A percentile compares a stretch with the other conserved stretches of the same genome.
Conservation (phyloP, 2,329 filamentous ascomycete genomes). For the Nakataea oryzae region DNA sequence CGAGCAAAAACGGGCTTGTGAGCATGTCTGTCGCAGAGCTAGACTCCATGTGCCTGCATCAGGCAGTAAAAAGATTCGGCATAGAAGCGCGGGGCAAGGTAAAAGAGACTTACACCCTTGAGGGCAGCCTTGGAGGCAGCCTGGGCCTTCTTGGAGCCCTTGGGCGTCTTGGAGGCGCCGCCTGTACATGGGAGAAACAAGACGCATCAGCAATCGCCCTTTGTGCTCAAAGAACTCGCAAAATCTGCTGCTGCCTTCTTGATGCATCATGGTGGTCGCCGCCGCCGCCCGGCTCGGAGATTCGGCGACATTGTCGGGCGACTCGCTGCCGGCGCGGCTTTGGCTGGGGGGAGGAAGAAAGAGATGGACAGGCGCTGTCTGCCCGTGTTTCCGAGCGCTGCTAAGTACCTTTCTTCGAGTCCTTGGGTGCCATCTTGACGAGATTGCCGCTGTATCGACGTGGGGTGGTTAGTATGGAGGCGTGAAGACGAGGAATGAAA, state of each 20-base stretch:
- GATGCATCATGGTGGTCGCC: conserved; percentile 32
- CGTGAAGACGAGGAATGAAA: background rate
- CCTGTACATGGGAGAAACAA: conserved; percentile 34
- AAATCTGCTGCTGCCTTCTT: conserved; percentile 60
- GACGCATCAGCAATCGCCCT: conserved; percentile 65
- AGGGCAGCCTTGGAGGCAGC: conserved; percentile 91
- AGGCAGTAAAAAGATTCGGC: background rate
- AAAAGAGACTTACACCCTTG: conserved; percentile 68
- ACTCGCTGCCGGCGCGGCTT: background rate
- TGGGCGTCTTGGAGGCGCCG: conserved; percentile 38
- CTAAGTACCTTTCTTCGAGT: conserved; percentile 27
- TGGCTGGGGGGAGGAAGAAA: background rate
- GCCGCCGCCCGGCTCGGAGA: background rate
- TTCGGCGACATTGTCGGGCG: conserved; percentile 1
- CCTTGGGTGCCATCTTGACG: conserved; percentile 27
- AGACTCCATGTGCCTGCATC: background rate
- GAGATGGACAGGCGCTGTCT: background rate
- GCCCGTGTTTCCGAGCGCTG: conserved; percentile 2
- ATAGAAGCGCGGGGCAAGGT: conserved; percentile 2
- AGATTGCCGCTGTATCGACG: conserved; percentile 9
- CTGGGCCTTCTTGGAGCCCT: conserved; percentile 76
- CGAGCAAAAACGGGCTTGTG: background rate
- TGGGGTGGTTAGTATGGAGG: background rate
- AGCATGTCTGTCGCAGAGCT: background rate
- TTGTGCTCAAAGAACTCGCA: conserved; percentile 57